Evolutionary conservation across 164 flowering plant genomes (phyloP).

Genomic region (Nymphaea colorata): DNA sequence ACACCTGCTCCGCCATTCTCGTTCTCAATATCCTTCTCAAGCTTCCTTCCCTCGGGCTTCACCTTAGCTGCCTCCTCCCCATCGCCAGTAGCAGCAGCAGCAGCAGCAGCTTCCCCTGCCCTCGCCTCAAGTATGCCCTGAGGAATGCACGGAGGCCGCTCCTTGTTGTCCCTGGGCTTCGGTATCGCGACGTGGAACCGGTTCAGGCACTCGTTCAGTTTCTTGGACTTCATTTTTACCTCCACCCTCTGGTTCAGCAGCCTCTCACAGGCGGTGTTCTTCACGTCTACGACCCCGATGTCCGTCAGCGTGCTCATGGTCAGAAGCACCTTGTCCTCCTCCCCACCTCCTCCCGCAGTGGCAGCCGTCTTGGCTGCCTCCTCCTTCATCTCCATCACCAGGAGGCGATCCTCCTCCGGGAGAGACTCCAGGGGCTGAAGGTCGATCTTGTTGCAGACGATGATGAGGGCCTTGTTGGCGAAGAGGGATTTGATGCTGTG

Average conservation of each 20-base stretch:
- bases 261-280: constrained; percentile 85
- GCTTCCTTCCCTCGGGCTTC: constrained; percentile 19
- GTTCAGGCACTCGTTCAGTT: constrained; percentile 67
- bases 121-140: constrained; percentile 56
- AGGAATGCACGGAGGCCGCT: constrained; percentile 83
- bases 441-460: constrained; percentile 90
- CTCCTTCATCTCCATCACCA: constrained; percentile 70
- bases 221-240: constrained; percentile 78
- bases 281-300: constrained; percentile 73
- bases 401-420: constrained; percentile 65
- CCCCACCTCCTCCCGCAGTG: constrained; percentile 55
- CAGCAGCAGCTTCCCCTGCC: constrained; percentile 30
- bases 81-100: background rate
- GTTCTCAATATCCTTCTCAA: constrained; percentile 73
- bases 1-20: constrained; percentile 92
- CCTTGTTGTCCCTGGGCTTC: constrained; percentile 73
- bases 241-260: constrained; percentile 78
- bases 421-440: constrained; percentile 71
- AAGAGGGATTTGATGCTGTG: constrained; percentile 88
- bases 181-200: constrained; percentile 83
- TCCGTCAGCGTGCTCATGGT: constrained; percentile 87
- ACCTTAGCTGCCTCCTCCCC: constrained; percentile 31
- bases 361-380: constrained; percentile 75
- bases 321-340: constrained; percentile 46
- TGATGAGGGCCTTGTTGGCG: constrained; percentile 71